Evolutionary conservation across 371 early-diverging fungal genomes (phyloP), one percentile per base, ranked within the genome.

Genomic region (Coemansia sp.): DNA sequence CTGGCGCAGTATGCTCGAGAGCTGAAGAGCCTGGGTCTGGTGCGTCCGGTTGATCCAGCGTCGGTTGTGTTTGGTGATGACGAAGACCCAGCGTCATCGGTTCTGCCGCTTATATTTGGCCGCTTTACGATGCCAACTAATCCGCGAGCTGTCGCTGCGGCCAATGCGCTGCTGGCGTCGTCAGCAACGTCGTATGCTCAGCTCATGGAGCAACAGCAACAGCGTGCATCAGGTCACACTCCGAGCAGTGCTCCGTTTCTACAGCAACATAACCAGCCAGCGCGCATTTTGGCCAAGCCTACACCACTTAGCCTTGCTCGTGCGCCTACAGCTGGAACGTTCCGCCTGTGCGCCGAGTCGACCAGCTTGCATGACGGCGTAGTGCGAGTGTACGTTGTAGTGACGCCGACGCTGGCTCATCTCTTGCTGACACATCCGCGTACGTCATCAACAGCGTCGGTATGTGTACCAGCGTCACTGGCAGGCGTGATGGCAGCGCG

Each of bases 41-140:
- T 78, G 60, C 65, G 73, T 2, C 55, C 72, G 2, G 78, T 77
- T 8, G 69, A 77, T 28, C 68, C 72, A 0, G 63, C 65, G 3
- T 59, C 72, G 9, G 66, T 55, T 4, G 68, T 63, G 9, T 47
- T 53, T 54, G 28, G 59, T 5, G 69, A 63, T 14, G 64, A 69
- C 20, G 56, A 55, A 16, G 72, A 77, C 37, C 69, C 72, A 2
- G 25, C 78, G 2, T 62, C 72, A 2, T 64, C 69, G 0, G 72
- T 77, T 21, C 59, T 77, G 26, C 78, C 78, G 5, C 47, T 72
- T 26, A 65, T 77, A 18, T 77, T 77, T 56, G 78, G 78, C 9
- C 64, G 78, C 30, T 66, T 77, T 39, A 69, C 78, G 0, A 55
- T 66, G 62, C 78, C 78, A 0, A 72, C 65, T 28, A 59, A 77